A percentile compares a stretch with the other conserved stretches of the same genome.
Evolutionary conservation across 2,329 filamentous ascomycete genomes (phyloP).

Genomic region (Trichophyton mentagrophytes): DNA sequence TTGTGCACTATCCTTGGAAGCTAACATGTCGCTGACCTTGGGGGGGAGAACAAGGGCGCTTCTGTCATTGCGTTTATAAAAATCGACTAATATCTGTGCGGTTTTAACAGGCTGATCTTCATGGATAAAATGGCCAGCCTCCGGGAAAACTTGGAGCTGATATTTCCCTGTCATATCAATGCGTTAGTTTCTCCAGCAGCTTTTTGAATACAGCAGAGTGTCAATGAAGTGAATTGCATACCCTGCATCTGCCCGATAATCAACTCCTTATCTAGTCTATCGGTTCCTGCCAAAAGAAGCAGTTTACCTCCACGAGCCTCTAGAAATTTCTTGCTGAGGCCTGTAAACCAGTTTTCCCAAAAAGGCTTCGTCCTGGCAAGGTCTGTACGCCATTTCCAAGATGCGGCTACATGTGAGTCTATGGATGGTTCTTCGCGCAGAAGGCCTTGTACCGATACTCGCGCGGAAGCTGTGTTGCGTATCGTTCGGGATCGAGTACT

Average conservation of each 20-base stretch:
- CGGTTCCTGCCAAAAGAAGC: constrained; percentile 74
- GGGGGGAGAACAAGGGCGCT: constrained; percentile 74
- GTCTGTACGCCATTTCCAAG: constrained; percentile 79
- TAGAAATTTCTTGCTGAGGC: constrained; percentile 79
- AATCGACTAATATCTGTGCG: constrained; percentile 72
- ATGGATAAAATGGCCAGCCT: constrained; percentile 92
- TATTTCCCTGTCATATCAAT: constrained; percentile 54
- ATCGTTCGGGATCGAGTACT: constrained; percentile 71
- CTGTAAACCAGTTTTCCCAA: constrained; percentile 89
- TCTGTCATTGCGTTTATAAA: constrained; percentile 82
- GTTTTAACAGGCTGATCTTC: constrained; percentile 89
- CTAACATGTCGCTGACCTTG: constrained; percentile 65
- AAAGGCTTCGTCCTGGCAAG: constrained; percentile 72
- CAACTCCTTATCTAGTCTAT: constrained; percentile 77
- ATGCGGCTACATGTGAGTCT: constrained; percentile 28
- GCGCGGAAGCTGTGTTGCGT: constrained; percentile 68
- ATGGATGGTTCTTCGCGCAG: constrained; percentile 39
- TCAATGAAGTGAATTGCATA: constrained; percentile 24
- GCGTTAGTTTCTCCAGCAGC: not conserved
- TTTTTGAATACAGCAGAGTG: not conserved
- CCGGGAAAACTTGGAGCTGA: constrained; percentile 83
- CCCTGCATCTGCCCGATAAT: constrained; percentile 98
- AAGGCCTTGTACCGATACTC: constrained; percentile 74
- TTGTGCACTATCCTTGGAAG: constrained; percentile 17
- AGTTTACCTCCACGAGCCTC: constrained; percentile 70